Base-by-base conservation (phyloP, 345 rosid species). In the Noccaea caerulescens region DNA sequence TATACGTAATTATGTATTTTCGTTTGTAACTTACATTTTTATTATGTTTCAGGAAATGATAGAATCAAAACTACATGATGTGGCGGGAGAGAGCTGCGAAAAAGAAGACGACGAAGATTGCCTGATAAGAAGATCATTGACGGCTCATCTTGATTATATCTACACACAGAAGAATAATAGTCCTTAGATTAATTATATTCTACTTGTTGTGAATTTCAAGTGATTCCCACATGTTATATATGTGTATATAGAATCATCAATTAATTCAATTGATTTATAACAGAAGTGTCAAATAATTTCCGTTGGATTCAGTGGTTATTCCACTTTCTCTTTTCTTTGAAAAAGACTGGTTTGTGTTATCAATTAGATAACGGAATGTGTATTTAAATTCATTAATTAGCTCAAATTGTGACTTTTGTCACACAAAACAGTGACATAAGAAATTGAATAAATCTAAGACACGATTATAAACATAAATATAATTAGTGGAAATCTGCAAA, bases 61-160 rank as follows among this genome's bases (percentile, higher is more conserved):
- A 42, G 72, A 66, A 58, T 73, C 72, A 73, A 73, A 58, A 66
- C 32, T 73, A 58, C 62, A 73, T 36, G 82, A 64, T 2, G 72
- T 56, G 16, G 61, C 67, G 12, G 83, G 69, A 10, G 84, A 77
- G 45, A 71, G 46, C 82, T 85, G 93, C 46, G 80, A 81, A 49
- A 85, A 82, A 36, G 55, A 71, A 25, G 79, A 52, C 23, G 83
- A 83, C 32, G 88, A 87, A 32, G 88, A 85, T 60, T 85, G 93
- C 49, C 58, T 84, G 77, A 68, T 67, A 63, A 78, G 81, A 66
- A 81, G 85, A 68, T 73, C 88, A 68, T 83, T 84, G 46, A 83
- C 80, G 18, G 83, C 86, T 58, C 88, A 87, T 79, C 27, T 51
- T 23, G 90, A 87, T 60, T 87, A 87, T 43, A 81, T 85, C 49